A percentile compares a stretch with the other conserved stretches of the same genome.
phyloP scores from a whole-genome alignment of 345 rosid genomes.

The Citrus cavaleriei region DNA sequence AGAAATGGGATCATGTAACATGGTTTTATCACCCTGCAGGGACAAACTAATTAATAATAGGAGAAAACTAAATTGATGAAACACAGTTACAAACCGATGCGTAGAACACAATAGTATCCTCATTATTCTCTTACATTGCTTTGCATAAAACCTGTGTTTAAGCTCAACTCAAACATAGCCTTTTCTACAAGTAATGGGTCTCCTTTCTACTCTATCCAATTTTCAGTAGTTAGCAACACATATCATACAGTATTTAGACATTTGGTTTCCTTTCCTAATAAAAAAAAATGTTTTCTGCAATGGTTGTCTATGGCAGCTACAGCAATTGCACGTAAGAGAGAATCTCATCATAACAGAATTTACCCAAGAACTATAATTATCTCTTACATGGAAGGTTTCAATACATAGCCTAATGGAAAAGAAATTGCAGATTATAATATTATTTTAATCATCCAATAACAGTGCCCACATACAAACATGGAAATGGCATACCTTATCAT shows the following conservation, averaged over 20 bases:
- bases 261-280: neutral
- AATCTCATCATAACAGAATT: neutral
- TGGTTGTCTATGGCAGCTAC: neutral
- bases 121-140: neutral
- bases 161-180: neutral
- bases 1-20: neutral
- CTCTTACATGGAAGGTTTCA: neutral
- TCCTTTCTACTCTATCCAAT: too few relatives aligned
- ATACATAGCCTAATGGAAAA: neutral
- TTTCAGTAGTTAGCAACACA: too few relatives aligned
- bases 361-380: neutral
- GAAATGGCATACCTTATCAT: conserved; percentile 53
- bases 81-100: neutral
- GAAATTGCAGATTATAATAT: neutral
- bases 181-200: too few relatives aligned
- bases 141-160: neutral
- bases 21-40: neutral
- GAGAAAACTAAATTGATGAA: neutral
- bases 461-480: neutral
- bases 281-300: neutral
- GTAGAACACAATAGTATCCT: neutral
- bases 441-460: neutral
- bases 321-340: neutral
- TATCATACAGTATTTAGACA: neutral
- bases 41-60: neutral